Percentiles rank a stretch among this genome's conserved stretches.
These are phyloP conservation scores for Teunomyces gatunensis DNA, from an alignment of 805 yeast genomes.

Conservation along the genomic window DNA sequence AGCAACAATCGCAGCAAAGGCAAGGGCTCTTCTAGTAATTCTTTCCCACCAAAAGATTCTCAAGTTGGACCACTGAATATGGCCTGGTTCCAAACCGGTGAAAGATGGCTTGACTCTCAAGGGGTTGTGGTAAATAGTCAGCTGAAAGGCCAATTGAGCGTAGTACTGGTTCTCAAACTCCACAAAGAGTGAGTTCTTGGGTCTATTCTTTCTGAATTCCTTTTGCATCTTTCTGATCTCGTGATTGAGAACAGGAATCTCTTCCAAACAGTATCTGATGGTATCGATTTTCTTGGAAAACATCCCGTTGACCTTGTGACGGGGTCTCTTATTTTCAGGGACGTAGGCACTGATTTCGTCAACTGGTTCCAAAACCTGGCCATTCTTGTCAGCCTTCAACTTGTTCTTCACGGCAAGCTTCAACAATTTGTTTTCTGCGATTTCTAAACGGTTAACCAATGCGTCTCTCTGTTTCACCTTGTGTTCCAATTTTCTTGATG, in stretches of 20 bases:
- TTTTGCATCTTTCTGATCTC: conserved; percentile 58
- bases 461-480: conserved; percentile 58
- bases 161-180: conserved; percentile 74
- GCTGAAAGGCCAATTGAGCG: conserved; percentile 72
- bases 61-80: conserved; percentile 69
- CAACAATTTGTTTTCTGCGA: conserved; percentile 58
- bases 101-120: conserved; percentile 58
- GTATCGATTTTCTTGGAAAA: conserved; percentile 58
- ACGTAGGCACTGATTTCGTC: conserved; percentile 56
- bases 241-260: conserved; percentile 53
- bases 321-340: conserved; percentile 69
- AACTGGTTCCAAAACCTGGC: conserved; percentile 41
- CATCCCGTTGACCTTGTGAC: conserved; percentile 47
- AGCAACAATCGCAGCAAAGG: conserved; percentile 53
- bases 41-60: conserved; percentile 81
- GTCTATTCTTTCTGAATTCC: conserved; percentile 44
- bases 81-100: conserved; percentile 62
- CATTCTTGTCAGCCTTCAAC: conserved; percentile 66
- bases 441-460: conserved; percentile 63
- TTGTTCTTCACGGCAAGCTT: conserved; percentile 62
- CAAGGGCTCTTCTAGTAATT: conserved; percentile 49
- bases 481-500: conserved; percentile 50
- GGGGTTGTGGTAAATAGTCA: conserved; percentile 63
- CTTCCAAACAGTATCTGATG: conserved; percentile 53
- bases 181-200: conserved; percentile 79